Evolutionary conservation across 2,329 filamentous ascomycete genomes (phyloP).

Genomic region (Epichloe hybrida): DNA sequence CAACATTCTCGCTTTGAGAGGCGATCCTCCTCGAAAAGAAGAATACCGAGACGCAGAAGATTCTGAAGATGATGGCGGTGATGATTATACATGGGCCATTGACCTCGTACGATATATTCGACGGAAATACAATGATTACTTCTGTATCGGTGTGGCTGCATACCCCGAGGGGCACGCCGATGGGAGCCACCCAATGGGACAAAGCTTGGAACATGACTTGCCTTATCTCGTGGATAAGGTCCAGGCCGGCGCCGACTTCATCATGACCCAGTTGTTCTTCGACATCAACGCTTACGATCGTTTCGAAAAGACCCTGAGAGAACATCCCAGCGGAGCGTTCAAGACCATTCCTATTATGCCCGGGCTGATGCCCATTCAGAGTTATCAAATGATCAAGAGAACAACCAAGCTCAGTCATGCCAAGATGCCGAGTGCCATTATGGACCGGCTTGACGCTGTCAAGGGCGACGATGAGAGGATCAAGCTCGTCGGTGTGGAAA

Average conservation of each 20-base stretch:
- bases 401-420: slow-evolving; percentile 93
- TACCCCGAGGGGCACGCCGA: slow-evolving; percentile 95
- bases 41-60: slow-evolving; percentile 60
- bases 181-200: slow-evolving; percentile 63
- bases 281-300: slow-evolving; percentile 68
- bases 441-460: slow-evolving; percentile 57
- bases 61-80: slow-evolving; percentile 47
- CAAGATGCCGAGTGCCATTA: slow-evolving; percentile 56
- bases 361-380: slow-evolving; percentile 94
- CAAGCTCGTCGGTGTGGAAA: slow-evolving; percentile 66
- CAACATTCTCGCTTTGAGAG: slow-evolving; percentile 84
- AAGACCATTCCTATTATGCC: slow-evolving; percentile 82
- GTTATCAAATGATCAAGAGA: slow-evolving; percentile 86
- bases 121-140: slow-evolving; percentile 79
- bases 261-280: slow-evolving; percentile 98
- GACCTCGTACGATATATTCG: slow-evolving; percentile 86
- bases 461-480: slow-evolving; percentile 71
- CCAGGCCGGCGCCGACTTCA: slow-evolving; percentile 84
- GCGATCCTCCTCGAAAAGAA: slow-evolving; percentile 77
- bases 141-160: slow-evolving; percentile 85
- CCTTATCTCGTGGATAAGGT: slow-evolving; percentile 86
- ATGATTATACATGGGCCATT: slow-evolving; percentile 76
- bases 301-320: slow-evolving; percentile 65
- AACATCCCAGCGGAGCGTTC: slow-evolving; percentile 75
- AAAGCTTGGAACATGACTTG: slow-evolving; percentile 65